phyloP scores from a whole-genome alignment of 140 eudicot species.

The Stevia rebaudiana region DNA sequence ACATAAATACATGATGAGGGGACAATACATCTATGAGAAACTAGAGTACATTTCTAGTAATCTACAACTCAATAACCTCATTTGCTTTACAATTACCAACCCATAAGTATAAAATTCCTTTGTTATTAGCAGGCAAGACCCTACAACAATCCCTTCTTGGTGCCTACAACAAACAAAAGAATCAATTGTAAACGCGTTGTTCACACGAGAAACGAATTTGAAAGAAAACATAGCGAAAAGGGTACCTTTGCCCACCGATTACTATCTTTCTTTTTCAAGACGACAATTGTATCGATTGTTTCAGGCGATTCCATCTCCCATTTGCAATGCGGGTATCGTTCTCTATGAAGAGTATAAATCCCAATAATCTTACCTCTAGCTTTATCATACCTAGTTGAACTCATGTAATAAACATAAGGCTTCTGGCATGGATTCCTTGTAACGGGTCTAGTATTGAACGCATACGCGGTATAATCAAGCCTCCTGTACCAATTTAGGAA shows the following conservation, averaged over 20 bases:
- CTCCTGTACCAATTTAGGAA: constrained; percentile 55
- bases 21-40: constrained; percentile 12
- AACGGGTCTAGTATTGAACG: constrained; percentile 58
- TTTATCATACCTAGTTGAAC: constrained; percentile 43
- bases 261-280: constrained; percentile 56
- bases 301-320: constrained; percentile 73
- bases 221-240: neutral
- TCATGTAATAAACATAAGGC: constrained; percentile 54
- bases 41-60: constrained; percentile 17
- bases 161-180: constrained; percentile 43
- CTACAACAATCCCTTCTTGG: constrained; percentile 85
- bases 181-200: neutral
- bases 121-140: constrained; percentile 52
- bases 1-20: constrained; percentile 14
- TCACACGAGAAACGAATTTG: constrained; percentile 3
- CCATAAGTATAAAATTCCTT: constrained; percentile 39
- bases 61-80: constrained; percentile 52
- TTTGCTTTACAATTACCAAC: constrained; percentile 61
- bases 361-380: constrained; percentile 42
- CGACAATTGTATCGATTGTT: constrained; percentile 44
- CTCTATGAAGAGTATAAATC: constrained; percentile 47
- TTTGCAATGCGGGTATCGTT: constrained; percentile 46
- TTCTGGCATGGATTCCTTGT: constrained; percentile 43
- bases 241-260: constrained; percentile 67
- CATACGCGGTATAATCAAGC: constrained; percentile 31